Conservation (phyloP, 2,329 filamentous ascomycete species). For the Elsinoe arachidis region DNA sequence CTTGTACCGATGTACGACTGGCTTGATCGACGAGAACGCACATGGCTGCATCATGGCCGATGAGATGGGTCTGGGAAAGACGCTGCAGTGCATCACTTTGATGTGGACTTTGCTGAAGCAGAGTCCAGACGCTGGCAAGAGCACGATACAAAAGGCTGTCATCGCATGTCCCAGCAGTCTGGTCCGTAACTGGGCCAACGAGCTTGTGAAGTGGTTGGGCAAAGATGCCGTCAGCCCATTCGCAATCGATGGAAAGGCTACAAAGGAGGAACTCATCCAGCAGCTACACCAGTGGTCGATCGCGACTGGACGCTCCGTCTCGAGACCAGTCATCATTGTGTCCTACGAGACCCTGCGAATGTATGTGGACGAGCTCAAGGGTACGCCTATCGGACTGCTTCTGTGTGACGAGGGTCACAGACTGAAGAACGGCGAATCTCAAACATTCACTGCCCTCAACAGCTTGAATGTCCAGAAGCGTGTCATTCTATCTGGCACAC, state of each 20-base stretch:
- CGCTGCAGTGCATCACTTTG: slow-evolving; percentile 88
- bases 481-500: slow-evolving; percentile 92
- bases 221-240: slow-evolving; percentile 86
- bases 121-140: slow-evolving; percentile 85
- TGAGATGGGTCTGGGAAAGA: slow-evolving; percentile 97
- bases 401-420: slow-evolving; percentile 96
- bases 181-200: slow-evolving; percentile 96
- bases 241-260: slow-evolving; percentile 91
- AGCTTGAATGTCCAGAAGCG: slow-evolving; percentile 80
- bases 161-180: slow-evolving; percentile 95
- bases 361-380: slow-evolving; percentile 81
- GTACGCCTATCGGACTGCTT: slow-evolving; percentile 83
- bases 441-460: slow-evolving; percentile 88
- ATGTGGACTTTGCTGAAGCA: slow-evolving; percentile 97
- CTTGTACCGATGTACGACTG: slow-evolving; percentile 87
- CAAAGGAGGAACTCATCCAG: slow-evolving; percentile 82
- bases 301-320: slow-evolving; percentile 77
- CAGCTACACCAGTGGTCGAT: slow-evolving; percentile 95
- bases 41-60: slow-evolving; percentile 99
- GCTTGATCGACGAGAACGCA: slow-evolving; percentile 87
- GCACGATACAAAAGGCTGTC: slow-evolving; percentile 91
- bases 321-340: slow-evolving; percentile 88
- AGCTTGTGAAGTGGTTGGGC: slow-evolving; percentile 92
- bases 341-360: slow-evolving; percentile 93
- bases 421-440: slow-evolving; percentile 91